Evolutionary conservation across 2,329 filamentous ascomycete species (phyloP).

Genomic region (Colletotrichum sojae): DNA sequence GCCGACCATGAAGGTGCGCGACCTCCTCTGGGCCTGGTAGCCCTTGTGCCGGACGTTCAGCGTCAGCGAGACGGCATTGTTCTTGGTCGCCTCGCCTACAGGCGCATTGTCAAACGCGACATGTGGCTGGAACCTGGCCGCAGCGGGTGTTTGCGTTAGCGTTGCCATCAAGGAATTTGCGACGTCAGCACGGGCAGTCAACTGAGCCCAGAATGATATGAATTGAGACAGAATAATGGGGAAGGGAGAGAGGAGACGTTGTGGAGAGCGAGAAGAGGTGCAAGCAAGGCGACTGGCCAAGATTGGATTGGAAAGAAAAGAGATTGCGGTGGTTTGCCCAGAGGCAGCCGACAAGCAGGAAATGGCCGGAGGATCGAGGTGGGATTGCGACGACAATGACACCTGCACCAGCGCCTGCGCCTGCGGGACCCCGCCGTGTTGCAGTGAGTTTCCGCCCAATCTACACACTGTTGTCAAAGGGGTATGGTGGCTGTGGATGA

Average conservation of each 20-base stretch:
- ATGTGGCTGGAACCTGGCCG: slow-evolving; percentile 70
- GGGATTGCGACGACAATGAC: slow-evolving; percentile 20
- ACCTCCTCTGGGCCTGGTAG: slow-evolving; percentile 84
- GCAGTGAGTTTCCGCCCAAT: slow-evolving; percentile 15
- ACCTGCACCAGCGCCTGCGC: slow-evolving; percentile 8
- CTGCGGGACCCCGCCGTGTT: slow-evolving; percentile 20
- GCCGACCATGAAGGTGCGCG: slow-evolving; percentile 90
- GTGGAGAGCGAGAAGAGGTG: slow-evolving; percentile 12
- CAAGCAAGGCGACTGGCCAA: slow-evolving; percentile 32
- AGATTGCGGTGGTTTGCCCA: slow-evolving; percentile 13
- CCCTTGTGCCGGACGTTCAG: slow-evolving; percentile 89
- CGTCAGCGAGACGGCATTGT: slow-evolving; percentile 79
- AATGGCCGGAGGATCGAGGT: background rate
- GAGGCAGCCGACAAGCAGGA: slow-evolving; percentile 30
- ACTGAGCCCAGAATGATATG: background rate
- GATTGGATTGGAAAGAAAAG: background rate
- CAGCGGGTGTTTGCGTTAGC: slow-evolving; percentile 55
- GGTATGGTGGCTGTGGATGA: slow-evolving; percentile 33
- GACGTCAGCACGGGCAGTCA: background rate
- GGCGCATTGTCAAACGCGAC: slow-evolving; percentile 74
- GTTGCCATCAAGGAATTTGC: slow-evolving; percentile 53
- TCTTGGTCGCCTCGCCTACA: slow-evolving; percentile 70
- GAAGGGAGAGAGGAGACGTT: background rate
- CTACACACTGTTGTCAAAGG: background rate
- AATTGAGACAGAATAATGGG: background rate